Conservation (phyloP, 306 rosid species). For the Corylus heterophylla region DNA sequence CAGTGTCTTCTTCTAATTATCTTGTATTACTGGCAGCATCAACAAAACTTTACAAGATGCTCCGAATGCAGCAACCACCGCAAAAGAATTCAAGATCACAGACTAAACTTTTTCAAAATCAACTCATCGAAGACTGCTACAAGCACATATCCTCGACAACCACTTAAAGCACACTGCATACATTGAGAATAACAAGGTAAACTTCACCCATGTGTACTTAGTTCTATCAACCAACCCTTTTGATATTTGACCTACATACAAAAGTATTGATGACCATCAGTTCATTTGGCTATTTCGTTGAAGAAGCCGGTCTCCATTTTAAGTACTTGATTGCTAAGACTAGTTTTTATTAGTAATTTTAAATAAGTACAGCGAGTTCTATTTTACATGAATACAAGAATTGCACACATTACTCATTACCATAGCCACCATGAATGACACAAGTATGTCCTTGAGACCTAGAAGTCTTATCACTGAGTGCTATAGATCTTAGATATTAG, state of each 20-base stretch:
- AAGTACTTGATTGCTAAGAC: background rate
- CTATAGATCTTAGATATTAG: too few relatives aligned
- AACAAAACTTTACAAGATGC: slow-evolving; percentile 57
- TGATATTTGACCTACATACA: background rate
- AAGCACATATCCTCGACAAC: slow-evolving; percentile 33
- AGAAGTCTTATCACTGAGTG: too few relatives aligned
- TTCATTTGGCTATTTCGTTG: background rate
- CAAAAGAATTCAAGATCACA: slow-evolving; percentile 37
- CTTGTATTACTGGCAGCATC: slow-evolving; percentile 35
- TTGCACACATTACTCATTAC: background rate
- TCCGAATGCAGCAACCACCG: slow-evolving; percentile 33
- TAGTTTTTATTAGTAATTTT: background rate
- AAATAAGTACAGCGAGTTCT: too few relatives aligned
- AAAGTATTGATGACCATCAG: background rate
- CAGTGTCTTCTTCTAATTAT: slow-evolving; percentile 31
- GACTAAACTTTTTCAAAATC: slow-evolving; percentile 31
- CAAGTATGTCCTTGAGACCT: too few relatives aligned
- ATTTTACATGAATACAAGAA: background rate
- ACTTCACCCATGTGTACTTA: background rate
- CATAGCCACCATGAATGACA: background rate
- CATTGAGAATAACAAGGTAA: background rate
- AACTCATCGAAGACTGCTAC: slow-evolving; percentile 28
- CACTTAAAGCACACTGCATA: slow-evolving; percentile 39
- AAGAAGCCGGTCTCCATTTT: background rate
- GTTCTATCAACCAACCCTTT: background rate